Conservation (phyloP, 1,284 basidiomycete genomes). For the Cerrena zonata region DNA sequence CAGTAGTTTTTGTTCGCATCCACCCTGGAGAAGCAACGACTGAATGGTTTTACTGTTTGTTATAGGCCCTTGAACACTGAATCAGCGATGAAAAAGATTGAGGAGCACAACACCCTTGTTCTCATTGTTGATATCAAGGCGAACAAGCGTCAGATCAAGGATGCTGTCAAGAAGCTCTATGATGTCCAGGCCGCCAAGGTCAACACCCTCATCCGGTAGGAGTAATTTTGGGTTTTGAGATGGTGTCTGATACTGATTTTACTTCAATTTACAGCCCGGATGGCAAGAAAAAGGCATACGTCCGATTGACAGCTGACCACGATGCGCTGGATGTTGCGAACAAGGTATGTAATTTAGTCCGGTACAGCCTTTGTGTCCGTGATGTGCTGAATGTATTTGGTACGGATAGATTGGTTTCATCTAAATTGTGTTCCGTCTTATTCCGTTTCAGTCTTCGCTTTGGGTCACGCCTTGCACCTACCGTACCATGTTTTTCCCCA, state of each 20-base stretch:
- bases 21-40: background rate
- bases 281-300: conserved; percentile 99
- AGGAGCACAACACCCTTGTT: conserved; percentile 98
- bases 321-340: conserved; percentile 98
- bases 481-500: background rate
- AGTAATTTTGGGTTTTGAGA: conserved; percentile 22
- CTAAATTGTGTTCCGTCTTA: conserved; percentile 32
- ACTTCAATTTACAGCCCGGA: conserved; percentile 66
- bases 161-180: conserved; percentile 98
- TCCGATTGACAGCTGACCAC: conserved; percentile 89
- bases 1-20: conserved; percentile 26
- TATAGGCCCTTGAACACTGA: conserved; percentile 74
- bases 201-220: conserved; percentile 97
- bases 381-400: background rate
- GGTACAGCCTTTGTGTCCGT: conserved; percentile 11
- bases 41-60: background rate
- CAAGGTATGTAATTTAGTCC: conserved; percentile 62
- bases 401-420: conserved; percentile 73
- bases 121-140: conserved; percentile 92
- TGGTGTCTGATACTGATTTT: conserved; percentile 2
- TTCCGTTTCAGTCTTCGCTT: background rate
- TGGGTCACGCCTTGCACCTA: conserved; percentile 1
- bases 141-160: conserved; percentile 99
- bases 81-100: conserved; percentile 95
- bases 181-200: conserved; percentile 94